Percentiles rank a stretch among this genome's conserved stretches.
Conservation (phyloP, 768 basidiomycete species). For the Russula griseocarnosa region DNA sequence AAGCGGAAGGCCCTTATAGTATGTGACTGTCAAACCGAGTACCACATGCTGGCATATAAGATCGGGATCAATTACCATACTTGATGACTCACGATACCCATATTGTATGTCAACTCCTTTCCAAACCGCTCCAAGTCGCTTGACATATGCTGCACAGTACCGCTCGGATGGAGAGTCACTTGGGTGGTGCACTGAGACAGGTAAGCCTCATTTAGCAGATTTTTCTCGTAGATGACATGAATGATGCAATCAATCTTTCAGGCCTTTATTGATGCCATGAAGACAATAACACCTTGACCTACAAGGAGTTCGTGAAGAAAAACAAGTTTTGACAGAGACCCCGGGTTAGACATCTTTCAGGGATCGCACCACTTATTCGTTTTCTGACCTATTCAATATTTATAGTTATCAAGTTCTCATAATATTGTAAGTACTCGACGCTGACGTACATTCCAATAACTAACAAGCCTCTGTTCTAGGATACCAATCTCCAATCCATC, state of each 20-base stretch:
- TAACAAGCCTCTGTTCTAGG: conserved; percentile 1
- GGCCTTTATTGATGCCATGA: conserved; percentile 8
- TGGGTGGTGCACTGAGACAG: conserved; percentile 1
- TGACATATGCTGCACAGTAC: conserved; percentile 9
- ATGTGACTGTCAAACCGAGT: background rate
- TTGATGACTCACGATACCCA: background rate
- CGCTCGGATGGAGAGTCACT: background rate
- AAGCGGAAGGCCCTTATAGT: background rate
- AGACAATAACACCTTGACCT: background rate
- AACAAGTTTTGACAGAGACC: background rate
- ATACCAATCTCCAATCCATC: background rate
- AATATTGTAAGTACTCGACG: background rate
- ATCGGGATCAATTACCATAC: conserved; percentile 4
- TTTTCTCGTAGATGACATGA: background rate
- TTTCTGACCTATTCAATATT: background rate
- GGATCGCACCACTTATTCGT: background rate
- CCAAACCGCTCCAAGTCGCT: background rate
- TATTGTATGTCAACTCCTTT: background rate
- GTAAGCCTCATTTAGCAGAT: background rate
- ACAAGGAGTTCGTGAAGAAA: background rate
- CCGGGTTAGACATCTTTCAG: background rate
- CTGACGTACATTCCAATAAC: background rate
- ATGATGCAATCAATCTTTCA: background rate
- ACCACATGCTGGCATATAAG: background rate
- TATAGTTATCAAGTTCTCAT: conserved; percentile 11